phyloP scores from a whole-genome alignment of 768 basidiomycete genomes.

The Ephemerocybe angulata region DNA sequence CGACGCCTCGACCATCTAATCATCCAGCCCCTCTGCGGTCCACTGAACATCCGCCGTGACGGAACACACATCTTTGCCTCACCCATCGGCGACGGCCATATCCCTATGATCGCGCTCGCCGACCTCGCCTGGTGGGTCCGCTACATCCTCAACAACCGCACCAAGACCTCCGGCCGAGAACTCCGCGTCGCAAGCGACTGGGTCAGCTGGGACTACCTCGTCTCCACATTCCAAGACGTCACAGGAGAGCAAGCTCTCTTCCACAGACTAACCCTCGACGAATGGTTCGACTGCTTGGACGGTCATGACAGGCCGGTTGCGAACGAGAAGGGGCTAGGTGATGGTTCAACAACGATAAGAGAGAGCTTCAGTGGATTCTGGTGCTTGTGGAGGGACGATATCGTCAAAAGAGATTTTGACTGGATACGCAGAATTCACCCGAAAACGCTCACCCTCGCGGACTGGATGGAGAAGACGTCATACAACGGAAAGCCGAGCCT shows the following conservation, averaged over 20 bases:
- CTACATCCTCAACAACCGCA: constrained; percentile 36
- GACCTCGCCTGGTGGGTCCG: constrained; percentile 40
- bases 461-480: constrained; percentile 36
- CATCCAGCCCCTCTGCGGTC: constrained; percentile 30
- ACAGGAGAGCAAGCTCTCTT: constrained; percentile 33
- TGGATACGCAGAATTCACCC: constrained; percentile 42
- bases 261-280: constrained; percentile 28
- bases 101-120: constrained; percentile 37
- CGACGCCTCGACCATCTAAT: background rate
- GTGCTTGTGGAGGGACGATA: constrained; percentile 40
- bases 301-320: constrained; percentile 29
- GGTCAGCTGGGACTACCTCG: constrained; percentile 35
- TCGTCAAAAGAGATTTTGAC: constrained; percentile 41
- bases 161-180: constrained; percentile 32
- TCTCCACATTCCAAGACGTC: constrained; percentile 34
- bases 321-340: constrained; percentile 23
- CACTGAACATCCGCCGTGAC: constrained; percentile 33
- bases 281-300: constrained; percentile 29
- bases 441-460: constrained; percentile 30
- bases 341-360: constrained; percentile 29
- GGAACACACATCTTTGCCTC: constrained; percentile 39
- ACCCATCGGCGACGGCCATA: constrained; percentile 31
- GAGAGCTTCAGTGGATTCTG: constrained; percentile 44
- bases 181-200: constrained; percentile 35
- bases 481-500: constrained; percentile 28